phyloP scores from a whole-genome alignment of 768 basidiomycete species.

The Boletus fagicola region DNA sequence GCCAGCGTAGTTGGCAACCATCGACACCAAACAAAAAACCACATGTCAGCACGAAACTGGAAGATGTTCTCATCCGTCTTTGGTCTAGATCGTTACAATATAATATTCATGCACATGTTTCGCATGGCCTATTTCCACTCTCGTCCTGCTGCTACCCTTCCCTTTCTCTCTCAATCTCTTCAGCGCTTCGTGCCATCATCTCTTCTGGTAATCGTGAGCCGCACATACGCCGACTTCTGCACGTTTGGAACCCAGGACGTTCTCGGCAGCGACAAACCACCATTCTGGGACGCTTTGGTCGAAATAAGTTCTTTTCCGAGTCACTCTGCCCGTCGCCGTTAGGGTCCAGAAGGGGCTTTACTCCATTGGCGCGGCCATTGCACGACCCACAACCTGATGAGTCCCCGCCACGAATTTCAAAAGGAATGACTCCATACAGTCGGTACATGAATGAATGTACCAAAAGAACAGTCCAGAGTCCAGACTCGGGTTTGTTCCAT shows the following conservation, averaged over 20 bases:
- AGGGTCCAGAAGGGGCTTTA: conserved; percentile 50
- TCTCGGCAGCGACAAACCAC: conserved; percentile 80
- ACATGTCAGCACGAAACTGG: neutral
- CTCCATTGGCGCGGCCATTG: conserved; percentile 39
- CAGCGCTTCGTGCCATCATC: conserved; percentile 67
- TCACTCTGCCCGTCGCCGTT: conserved; percentile 44
- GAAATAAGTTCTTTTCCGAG: conserved; percentile 64
- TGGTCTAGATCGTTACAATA: neutral
- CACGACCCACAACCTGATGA: neutral
- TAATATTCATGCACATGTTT: neutral
- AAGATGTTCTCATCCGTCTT: neutral
- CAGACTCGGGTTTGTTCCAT: conserved; percentile 64
- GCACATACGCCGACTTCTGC: conserved; percentile 61
- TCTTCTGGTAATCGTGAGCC: conserved; percentile 66
- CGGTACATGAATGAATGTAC: conserved; percentile 35
- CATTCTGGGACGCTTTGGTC: conserved; percentile 66
- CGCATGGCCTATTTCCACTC: neutral
- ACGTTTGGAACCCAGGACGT: conserved; percentile 68
- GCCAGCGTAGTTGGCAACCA: neutral
- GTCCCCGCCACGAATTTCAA: conserved; percentile 4
- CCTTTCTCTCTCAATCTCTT: conserved; percentile 39
- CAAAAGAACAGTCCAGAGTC: conserved; percentile 90
- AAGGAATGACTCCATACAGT: neutral
- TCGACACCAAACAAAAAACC: neutral
- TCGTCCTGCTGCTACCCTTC: neutral